A percentile compares a stretch with the other conserved stretches of the same genome.
Evolutionary conservation across 2,329 filamentous ascomycete genomes (phyloP).

Genomic region (Davidsoniella eucalypti): DNA sequence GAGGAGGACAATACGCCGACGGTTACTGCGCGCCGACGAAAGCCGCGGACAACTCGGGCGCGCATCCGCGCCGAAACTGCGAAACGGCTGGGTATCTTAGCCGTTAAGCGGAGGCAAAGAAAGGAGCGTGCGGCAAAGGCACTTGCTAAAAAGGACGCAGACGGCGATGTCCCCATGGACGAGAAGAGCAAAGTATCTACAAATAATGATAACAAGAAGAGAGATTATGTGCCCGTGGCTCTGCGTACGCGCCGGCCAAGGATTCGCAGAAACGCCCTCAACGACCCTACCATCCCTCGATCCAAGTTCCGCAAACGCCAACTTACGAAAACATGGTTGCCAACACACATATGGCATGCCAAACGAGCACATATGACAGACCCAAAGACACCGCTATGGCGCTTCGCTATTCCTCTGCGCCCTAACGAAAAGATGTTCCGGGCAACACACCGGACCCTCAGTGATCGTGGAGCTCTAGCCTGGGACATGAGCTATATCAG

Average conservation of each 20-base stretch:
- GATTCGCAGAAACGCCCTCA: conserved; percentile 53
- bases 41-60: conserved; percentile 38
- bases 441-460: conserved; percentile 65
- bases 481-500: conserved; percentile 96
- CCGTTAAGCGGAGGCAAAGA: conserved; percentile 34
- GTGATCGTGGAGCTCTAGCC: conserved; percentile 58
- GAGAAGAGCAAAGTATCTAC: background rate
- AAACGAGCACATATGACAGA: conserved; percentile 82
- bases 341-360: conserved; percentile 85
- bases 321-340: conserved; percentile 78
- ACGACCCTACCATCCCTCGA: conserved; percentile 36
- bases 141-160: conserved; percentile 17
- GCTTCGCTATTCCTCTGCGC: conserved; percentile 70
- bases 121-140: conserved; percentile 20
- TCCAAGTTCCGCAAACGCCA: conserved; percentile 74
- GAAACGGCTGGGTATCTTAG: conserved; percentile 49
- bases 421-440: conserved; percentile 84
- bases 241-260: conserved; percentile 33
- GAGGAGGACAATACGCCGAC: conserved; percentile 79
- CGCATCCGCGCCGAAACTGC: conserved; percentile 60
- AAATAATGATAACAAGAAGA: background rate
- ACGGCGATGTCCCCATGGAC: conserved; percentile 6
- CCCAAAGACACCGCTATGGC: conserved; percentile 67
- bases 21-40: conserved; percentile 47
- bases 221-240: too few relatives aligned